A percentile compares a stretch with the other conserved stretches of the same genome.
phyloP scores from a whole-genome alignment of 371 early-diverging fungal genomes.

The Circinella minor region DNA sequence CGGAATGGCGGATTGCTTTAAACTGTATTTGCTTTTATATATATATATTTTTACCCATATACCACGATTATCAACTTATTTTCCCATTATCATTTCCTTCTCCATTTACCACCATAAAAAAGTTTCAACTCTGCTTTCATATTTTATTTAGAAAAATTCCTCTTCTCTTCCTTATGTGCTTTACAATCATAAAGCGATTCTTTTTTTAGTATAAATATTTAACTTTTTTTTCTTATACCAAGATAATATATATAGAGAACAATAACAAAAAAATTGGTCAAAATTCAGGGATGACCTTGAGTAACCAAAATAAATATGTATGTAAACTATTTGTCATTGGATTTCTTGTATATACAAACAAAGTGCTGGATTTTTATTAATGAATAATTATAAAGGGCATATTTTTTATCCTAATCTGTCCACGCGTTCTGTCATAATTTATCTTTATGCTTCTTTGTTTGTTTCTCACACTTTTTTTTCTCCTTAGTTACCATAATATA shows the following conservation, averaged over 20 bases:
- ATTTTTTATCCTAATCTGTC: conserved; percentile 1
- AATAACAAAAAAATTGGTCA: not conserved
- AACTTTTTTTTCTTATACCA: not conserved
- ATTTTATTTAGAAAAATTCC: too few species aligned
- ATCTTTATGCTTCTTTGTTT: not conserved
- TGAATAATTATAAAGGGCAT: too few species aligned
- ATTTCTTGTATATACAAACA: not conserved
- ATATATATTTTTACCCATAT: too few species aligned
- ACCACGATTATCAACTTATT: too few species aligned
- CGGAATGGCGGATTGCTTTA: conserved; percentile 70
- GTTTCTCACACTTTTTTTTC: not conserved
- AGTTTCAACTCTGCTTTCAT: too few species aligned
- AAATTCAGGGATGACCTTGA: not conserved
- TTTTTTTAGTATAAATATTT: not conserved
- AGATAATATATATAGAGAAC: not conserved
- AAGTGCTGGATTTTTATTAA: too few species aligned
- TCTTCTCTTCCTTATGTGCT: not conserved
- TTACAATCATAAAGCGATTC: not conserved
- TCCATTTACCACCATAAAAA: too few species aligned
- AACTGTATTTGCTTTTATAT: not conserved
- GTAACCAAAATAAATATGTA: not conserved
- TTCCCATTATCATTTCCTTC: too few species aligned
- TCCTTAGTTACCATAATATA: too few species aligned
- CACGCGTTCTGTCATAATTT: conserved; percentile 7
- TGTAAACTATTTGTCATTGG: not conserved